These are phyloP conservation scores for Brasenia schreberi DNA, from an alignment of 164 flowering plant species.

Conservation along the genomic window DNA sequence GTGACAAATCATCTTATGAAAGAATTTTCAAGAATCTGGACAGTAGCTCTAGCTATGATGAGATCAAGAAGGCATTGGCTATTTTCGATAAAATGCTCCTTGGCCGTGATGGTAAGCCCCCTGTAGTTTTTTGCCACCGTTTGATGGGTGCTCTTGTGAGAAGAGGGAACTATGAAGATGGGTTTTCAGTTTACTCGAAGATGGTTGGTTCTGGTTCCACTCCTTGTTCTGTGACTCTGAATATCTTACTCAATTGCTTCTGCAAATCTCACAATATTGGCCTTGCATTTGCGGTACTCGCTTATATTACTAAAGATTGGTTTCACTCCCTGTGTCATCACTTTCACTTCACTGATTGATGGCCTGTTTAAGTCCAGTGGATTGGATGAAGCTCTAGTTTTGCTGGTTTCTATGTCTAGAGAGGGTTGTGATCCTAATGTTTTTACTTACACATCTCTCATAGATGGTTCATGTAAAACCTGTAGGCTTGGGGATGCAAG, in stretches of 20 bases:
- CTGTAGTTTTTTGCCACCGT: too few relatives aligned
- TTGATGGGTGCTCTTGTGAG: too few relatives aligned
- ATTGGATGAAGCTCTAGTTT: conserved; percentile 13
- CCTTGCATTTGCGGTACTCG: conserved; percentile 14
- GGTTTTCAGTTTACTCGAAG: conserved; percentile 9
- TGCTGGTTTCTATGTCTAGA: conserved; percentile 17
- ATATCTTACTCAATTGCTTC: conserved; percentile 20
- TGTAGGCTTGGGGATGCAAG: conserved; percentile 19
- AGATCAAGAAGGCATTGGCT: too few relatives aligned
- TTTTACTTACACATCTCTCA: conserved; percentile 16
- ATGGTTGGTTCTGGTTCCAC: conserved; percentile 12
- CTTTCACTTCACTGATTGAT: conserved; percentile 23
- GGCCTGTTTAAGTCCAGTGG: conserved; percentile 12
- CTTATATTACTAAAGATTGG: conserved; percentile 19
- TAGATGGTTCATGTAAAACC: conserved; percentile 18
- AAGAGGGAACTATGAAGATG: conserved; percentile 13
- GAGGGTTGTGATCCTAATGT: conserved; percentile 14
- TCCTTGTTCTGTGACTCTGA: conserved; percentile 17
- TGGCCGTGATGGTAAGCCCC: too few relatives aligned
- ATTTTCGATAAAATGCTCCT: too few relatives aligned
- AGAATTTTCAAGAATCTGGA: too few relatives aligned
- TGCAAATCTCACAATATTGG: conserved; percentile 17
- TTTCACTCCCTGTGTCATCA: conserved; percentile 12
- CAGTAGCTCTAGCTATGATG: too few relatives aligned
- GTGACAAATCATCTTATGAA: too few relatives aligned